phyloP scores from a whole-genome alignment of 768 basidiomycete species.

The Calvatia gigantea region DNA sequence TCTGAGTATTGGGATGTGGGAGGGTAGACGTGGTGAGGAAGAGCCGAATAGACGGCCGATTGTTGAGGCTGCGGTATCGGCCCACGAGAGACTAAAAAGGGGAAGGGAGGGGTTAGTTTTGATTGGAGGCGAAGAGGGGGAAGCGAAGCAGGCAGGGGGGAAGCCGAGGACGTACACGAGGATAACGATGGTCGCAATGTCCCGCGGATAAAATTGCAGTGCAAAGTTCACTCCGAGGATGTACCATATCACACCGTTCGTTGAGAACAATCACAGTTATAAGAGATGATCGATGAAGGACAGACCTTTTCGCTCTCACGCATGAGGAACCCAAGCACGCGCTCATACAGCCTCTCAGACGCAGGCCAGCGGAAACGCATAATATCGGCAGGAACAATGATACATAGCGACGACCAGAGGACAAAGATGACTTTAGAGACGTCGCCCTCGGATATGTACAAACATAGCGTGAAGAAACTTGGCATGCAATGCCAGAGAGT shows the following conservation, averaged over 20 bases:
- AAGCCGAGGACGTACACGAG: conserved; percentile 65
- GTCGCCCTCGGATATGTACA: conserved; percentile 51
- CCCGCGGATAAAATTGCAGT: conserved; percentile 72
- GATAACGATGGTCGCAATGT: conserved; percentile 86
- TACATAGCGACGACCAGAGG: conserved; percentile 61
- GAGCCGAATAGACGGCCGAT: conserved; percentile 82
- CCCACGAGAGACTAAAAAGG: conserved; percentile 79
- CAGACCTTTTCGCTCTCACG: conserved; percentile 80
- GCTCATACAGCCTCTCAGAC: conserved; percentile 72
- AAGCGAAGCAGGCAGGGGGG: no score
- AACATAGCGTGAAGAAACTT: conserved; percentile 42
- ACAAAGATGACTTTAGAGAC: conserved; percentile 57
- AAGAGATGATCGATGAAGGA: conserved; percentile 1
- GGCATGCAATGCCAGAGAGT: conserved; percentile 6
- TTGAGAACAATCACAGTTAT: conserved; percentile 31
- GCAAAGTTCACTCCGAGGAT: conserved; percentile 82
- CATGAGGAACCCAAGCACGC: conserved; percentile 78
- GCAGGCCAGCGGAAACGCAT: conserved; percentile 62
- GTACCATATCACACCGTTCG: conserved; percentile 91
- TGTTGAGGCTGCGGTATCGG: conserved; percentile 91
- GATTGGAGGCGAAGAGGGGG: neutral
- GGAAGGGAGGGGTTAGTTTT: conserved; percentile 6
- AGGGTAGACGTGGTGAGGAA: conserved; percentile 52
- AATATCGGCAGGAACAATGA: conserved; percentile 73
- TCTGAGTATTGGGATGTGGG: conserved; percentile 37